Evolutionary conservation across 2,329 filamentous ascomycete genomes (phyloP).

Genomic region (Leptographium flavum): DNA sequence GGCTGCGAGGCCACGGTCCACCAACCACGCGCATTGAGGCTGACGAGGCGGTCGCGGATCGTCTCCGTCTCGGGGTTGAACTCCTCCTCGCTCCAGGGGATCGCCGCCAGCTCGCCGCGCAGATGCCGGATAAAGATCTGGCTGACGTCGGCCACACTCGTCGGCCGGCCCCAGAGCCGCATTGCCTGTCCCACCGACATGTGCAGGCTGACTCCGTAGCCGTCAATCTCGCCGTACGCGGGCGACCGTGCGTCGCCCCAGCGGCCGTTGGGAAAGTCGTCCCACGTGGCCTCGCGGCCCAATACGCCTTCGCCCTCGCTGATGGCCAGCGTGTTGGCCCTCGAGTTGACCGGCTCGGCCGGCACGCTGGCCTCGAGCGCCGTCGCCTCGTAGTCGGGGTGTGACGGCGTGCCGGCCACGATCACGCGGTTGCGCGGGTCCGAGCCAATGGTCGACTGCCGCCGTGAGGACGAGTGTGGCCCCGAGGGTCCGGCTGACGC

Average conservation of each 20-base stretch:
- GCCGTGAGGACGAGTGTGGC: slow-evolving; percentile 32
- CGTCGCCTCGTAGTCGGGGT: slow-evolving; percentile 55
- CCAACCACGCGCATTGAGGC: slow-evolving; percentile 71
- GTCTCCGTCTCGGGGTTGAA: slow-evolving; percentile 70
- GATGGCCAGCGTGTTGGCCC: slow-evolving; percentile 78
- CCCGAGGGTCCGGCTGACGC: no score
- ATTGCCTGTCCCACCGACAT: slow-evolving; percentile 76
- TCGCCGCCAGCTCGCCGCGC: slow-evolving; percentile 60
- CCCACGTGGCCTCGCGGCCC: slow-evolving; percentile 93
- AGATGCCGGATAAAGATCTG: slow-evolving; percentile 71
- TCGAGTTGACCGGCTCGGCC: slow-evolving; percentile 56
- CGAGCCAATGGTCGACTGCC: slow-evolving; percentile 68
- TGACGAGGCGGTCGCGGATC: slow-evolving; percentile 62
- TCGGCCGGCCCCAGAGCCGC: slow-evolving; percentile 72
- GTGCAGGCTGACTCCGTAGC: slow-evolving; percentile 89
- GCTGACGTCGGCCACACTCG: slow-evolving; percentile 56
- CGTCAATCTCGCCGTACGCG: slow-evolving; percentile 89
- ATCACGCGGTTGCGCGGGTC: slow-evolving; percentile 82
- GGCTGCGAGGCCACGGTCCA: slow-evolving; percentile 96
- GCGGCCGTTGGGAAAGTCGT: slow-evolving; percentile 94
- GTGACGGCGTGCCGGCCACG: slow-evolving; percentile 48
- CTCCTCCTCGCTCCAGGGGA: slow-evolving; percentile 90
- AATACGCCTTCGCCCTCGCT: slow-evolving; percentile 84
- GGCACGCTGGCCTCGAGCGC: slow-evolving; percentile 68
- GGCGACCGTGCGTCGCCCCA: slow-evolving; percentile 97